A percentile compares a stretch with the other conserved stretches of the same genome.
phyloP scores from a whole-genome alignment of 371 early-diverging fungal species.

The Mortierella sp. region DNA sequence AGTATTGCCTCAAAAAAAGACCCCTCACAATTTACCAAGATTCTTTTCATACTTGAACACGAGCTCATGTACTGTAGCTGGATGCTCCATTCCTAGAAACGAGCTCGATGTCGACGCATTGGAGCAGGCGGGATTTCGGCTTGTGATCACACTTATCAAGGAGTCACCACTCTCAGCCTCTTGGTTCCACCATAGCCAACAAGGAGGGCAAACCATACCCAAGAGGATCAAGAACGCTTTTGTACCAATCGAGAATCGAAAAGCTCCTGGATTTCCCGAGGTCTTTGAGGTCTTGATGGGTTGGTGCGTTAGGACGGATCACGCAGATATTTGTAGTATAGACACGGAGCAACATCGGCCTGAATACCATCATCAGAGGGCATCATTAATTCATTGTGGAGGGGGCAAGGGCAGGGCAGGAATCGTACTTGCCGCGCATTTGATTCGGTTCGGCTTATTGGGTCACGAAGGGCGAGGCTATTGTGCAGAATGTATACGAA shows the following conservation, averaged over 20 bases:
- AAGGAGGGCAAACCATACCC: constrained; percentile 2
- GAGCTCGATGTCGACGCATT: constrained; percentile 58
- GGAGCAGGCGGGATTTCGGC: constrained; percentile 51
- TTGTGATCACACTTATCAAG: constrained; percentile 62
- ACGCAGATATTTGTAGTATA: background rate
- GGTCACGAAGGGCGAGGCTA: constrained; percentile 49
- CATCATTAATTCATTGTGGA: constrained; percentile 64
- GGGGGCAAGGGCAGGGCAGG: constrained; percentile 68
- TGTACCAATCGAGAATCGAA: constrained; percentile 54
- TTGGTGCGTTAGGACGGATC: constrained; percentile 42
- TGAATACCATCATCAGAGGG: constrained; percentile 37
- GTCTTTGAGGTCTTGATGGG: constrained; percentile 54
- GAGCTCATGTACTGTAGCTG: constrained; percentile 57
- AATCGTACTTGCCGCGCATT: constrained; percentile 59
- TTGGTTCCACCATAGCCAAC: constrained; percentile 56
- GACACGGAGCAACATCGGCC: constrained; percentile 1
- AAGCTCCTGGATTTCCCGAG: constrained; percentile 49
- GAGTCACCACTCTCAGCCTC: constrained; percentile 61
- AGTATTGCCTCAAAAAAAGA: constrained; percentile 25
- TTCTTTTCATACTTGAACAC: constrained; percentile 64
- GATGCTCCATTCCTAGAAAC: constrained; percentile 60
- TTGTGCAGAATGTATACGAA: constrained; percentile 30
- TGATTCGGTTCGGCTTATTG: constrained; percentile 59
- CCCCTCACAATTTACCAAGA: constrained; percentile 56
- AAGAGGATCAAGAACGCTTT: constrained; percentile 47